phyloP scores from a whole-genome alignment of 1,284 basidiomycete species.

The Boletus subluridellus region DNA sequence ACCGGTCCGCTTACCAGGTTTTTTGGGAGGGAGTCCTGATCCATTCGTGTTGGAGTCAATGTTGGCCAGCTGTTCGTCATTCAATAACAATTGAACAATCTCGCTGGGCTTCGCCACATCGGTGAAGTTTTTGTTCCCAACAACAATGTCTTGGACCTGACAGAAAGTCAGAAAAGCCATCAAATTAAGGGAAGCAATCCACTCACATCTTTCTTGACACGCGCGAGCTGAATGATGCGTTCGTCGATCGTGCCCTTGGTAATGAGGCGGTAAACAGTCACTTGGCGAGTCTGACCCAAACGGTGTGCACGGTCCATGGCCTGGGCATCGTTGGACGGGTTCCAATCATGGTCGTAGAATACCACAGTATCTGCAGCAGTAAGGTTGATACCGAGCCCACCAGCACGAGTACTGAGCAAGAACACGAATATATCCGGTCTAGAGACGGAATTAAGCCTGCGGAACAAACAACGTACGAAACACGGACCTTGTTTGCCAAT shows the following conservation, averaged over 20 bases:
- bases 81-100: conserved; percentile 92
- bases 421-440: conserved; percentile 96
- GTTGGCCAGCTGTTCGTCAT: conserved; percentile 84
- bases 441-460: conserved; percentile 6
- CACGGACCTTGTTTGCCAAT: conserved; percentile 94
- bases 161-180: conserved; percentile 1
- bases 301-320: conserved; percentile 99
- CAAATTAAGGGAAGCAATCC: not conserved
- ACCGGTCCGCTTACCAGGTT: conserved; percentile 38
- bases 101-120: conserved; percentile 95
- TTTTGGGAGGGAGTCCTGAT: conserved; percentile 39
- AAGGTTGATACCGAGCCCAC: conserved; percentile 97
- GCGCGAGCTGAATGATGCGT: conserved; percentile 91
- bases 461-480: conserved; percentile 6
- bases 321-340: conserved; percentile 98
- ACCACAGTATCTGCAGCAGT: conserved; percentile 98
- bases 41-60: conserved; percentile 44
- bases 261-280: conserved; percentile 97
- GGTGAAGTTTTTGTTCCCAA: conserved; percentile 92
- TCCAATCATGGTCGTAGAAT: conserved; percentile 99
- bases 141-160: conserved; percentile 98
- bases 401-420: conserved; percentile 93
- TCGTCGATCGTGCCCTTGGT: conserved; percentile 98
- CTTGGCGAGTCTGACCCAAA: conserved; percentile 97
- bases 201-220: conserved; percentile 92